Evolutionary conservation across 306 rosid species (phyloP).

Genomic region (barrel medic (Medicago truncatula)): MtrunA17r5.0-ANR NC_053048.1:40165001-40165500

Average conservation of each 20-base stretch:
- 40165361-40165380: constrained; percentile 72
- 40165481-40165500: constrained; percentile 74
- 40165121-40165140: background rate
- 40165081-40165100: constrained; percentile 8
- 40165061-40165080: constrained; percentile 20
- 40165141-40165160: constrained; percentile 19
- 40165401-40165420: constrained; percentile 70
- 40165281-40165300: background rate
- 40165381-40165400: constrained; percentile 63
- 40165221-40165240: constrained; percentile 81
- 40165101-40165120: constrained; percentile 14
- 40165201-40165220: constrained; percentile 91
- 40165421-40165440: constrained; percentile 70
- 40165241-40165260: constrained; percentile 36
- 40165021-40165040: background rate
- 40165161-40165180: constrained; percentile 35
- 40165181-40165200: constrained; percentile 62
- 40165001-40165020: background rate
- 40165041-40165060: constrained; percentile 17
- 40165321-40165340: constrained; percentile 28
- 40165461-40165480: constrained; percentile 84
- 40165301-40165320: constrained; percentile 32
- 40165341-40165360: constrained; percentile 74
- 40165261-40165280: background rate
- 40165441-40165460: constrained; percentile 92